Conservation (phyloP, 495 filamentous ascomycete species). For the Trichoderma erinaceum region DNA sequence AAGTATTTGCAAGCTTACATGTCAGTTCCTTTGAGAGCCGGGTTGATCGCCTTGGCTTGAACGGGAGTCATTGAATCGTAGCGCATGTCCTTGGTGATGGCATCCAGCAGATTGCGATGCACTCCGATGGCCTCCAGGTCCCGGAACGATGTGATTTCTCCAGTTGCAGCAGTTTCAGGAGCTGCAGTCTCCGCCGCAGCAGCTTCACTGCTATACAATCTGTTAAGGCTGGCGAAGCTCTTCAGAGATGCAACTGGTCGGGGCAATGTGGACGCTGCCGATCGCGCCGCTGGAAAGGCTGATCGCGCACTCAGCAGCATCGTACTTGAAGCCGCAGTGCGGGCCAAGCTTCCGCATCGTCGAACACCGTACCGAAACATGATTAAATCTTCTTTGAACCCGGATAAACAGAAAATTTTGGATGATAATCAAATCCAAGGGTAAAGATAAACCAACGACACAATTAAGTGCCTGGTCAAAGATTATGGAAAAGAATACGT, state of each 20-base stretch:
- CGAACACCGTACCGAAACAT: conserved; percentile 12
- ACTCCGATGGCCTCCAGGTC: conserved; percentile 61
- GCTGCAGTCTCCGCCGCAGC: conserved; percentile 20
- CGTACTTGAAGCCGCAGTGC: neutral
- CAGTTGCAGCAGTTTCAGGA: conserved; percentile 19
- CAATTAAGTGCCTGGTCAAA: neutral
- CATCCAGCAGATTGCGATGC: conserved; percentile 54
- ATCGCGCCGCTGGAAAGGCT: neutral
- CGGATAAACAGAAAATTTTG: neutral
- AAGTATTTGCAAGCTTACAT: conserved; percentile 52
- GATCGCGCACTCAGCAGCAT: conserved; percentile 8
- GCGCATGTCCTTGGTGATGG: conserved; percentile 66
- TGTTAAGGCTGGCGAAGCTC: conserved; percentile 11
- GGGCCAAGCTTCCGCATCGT: conserved; percentile 14
- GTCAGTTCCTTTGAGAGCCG: conserved; percentile 71
- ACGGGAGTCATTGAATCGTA: conserved; percentile 88
- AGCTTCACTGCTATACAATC: conserved; percentile 37
- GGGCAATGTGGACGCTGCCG: neutral
- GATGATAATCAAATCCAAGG: no score
- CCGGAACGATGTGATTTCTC: conserved; percentile 56
- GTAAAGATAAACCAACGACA: neutral
- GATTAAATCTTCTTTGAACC: neutral
- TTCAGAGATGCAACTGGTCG: conserved; percentile 12
- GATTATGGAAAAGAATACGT: no score
- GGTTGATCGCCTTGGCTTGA: conserved; percentile 74